A percentile compares a stretch with the other conserved stretches of the same genome.
These are phyloP conservation scores for Albugo laibachii DNA, from an alignment of 352 stramenopile species.

Conservation along the genomic window DNA sequence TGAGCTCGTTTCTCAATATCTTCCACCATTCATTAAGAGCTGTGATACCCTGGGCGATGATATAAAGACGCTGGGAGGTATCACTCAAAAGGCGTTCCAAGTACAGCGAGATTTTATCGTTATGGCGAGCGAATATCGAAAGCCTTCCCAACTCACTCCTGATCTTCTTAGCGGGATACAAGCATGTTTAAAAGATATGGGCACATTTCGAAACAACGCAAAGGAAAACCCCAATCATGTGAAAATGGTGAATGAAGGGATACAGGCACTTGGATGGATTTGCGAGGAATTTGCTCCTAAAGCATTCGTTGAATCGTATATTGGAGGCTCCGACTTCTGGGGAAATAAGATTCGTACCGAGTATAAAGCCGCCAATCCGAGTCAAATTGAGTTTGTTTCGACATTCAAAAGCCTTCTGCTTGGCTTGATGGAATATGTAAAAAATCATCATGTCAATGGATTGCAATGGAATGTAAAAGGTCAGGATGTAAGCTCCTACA, in stretches of 20 bases:
- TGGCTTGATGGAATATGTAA: slow-evolving; percentile 88
- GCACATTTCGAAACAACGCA: slow-evolving; percentile 56
- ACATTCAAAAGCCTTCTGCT: slow-evolving; percentile 82
- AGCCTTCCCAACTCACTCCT: slow-evolving; percentile 53
- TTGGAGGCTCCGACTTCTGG: slow-evolving; percentile 92
- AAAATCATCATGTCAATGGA: slow-evolving; percentile 88
- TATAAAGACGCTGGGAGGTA: slow-evolving; percentile 50
- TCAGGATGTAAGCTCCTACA: slow-evolving; percentile 28
- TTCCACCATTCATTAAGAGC: slow-evolving; percentile 68
- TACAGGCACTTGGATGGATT: slow-evolving; percentile 67
- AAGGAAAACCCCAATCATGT: slow-evolving; percentile 72
- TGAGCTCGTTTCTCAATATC: slow-evolving; percentile 55
- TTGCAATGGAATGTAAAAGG: slow-evolving; percentile 87
- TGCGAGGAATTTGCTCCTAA: slow-evolving; percentile 74
- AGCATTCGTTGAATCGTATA: slow-evolving; percentile 89
- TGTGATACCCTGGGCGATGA: slow-evolving; percentile 69
- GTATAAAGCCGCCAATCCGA: slow-evolving; percentile 83
- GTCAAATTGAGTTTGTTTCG: slow-evolving; percentile 88
- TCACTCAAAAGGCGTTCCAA: slow-evolving; percentile 77
- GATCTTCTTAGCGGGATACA: slow-evolving; percentile 58
- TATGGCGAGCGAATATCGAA: slow-evolving; percentile 86
- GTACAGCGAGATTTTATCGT: slow-evolving; percentile 83
- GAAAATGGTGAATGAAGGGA: slow-evolving; percentile 77
- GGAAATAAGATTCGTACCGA: slow-evolving; percentile 95
- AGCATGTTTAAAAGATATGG: slow-evolving; percentile 59